Percentiles rank a stretch among this genome's conserved stretches.
Evolutionary conservation across 192 early-diverging fungal species (phyloP).

Genomic region (Coemansia sp.): DNA sequence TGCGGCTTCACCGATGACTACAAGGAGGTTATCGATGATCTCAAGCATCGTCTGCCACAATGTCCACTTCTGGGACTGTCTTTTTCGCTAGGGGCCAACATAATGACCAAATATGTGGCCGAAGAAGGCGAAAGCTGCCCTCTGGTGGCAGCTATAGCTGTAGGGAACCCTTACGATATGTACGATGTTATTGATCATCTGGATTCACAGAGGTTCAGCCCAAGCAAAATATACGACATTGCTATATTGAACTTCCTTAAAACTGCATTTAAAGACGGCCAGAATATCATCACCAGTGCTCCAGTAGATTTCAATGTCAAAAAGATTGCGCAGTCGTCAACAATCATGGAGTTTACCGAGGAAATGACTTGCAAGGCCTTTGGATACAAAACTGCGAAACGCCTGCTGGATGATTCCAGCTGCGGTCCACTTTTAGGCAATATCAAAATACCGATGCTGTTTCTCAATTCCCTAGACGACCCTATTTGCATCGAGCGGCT

Average conservation of each 20-base stretch:
- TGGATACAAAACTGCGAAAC: slow-evolving; percentile 78
- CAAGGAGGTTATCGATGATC: slow-evolving; percentile 32
- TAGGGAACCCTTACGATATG: slow-evolving; percentile 88
- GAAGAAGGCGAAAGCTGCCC: slow-evolving; percentile 75
- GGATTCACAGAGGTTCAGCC: slow-evolving; percentile 58
- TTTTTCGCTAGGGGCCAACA: slow-evolving; percentile 91
- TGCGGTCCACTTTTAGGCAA: slow-evolving; percentile 57
- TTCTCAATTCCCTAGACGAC: slow-evolving; percentile 84
- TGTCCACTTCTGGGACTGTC: slow-evolving; percentile 78
- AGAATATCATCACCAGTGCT: slow-evolving; percentile 47
- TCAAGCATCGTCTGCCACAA: slow-evolving; percentile 57
- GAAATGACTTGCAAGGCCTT: slow-evolving; percentile 70
- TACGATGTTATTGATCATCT: slow-evolving; percentile 54
- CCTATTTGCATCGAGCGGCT: slow-evolving; percentile 70
- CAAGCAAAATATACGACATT: slow-evolving; percentile 56
- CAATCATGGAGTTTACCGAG: slow-evolving; percentile 85
- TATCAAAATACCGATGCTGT: slow-evolving; percentile 77
- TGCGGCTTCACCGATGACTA: slow-evolving; percentile 80
- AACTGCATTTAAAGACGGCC: slow-evolving; percentile 43
- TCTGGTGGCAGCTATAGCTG: slow-evolving; percentile 69
- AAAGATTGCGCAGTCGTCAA: slow-evolving; percentile 54
- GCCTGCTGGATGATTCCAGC: slow-evolving; percentile 73
- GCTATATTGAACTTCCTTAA: slow-evolving; percentile 57
- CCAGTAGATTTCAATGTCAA: slow-evolving; percentile 48
- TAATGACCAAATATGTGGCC: slow-evolving; percentile 87